phyloP scores from a whole-genome alignment of 1,284 basidiomycete genomes.

The Heliocybe sulcata region DNA sequence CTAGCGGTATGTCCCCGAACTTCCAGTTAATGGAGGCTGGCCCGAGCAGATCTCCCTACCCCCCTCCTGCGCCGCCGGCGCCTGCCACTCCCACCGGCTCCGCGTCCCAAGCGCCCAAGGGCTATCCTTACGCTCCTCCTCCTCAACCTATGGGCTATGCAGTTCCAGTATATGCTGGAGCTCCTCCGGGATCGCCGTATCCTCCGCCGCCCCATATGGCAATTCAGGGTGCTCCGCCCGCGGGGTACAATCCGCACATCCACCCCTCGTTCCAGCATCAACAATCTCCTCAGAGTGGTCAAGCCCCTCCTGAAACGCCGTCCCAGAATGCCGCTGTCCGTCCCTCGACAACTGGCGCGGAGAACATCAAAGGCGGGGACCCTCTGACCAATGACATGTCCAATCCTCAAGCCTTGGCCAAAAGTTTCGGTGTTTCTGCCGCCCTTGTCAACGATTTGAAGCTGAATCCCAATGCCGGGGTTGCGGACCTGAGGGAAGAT shows the following conservation, averaged over 20 bases:
- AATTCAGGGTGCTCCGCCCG: constrained; percentile 41
- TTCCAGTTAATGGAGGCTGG: constrained; percentile 30
- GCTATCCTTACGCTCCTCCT: constrained; percentile 19
- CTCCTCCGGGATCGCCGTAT: constrained; percentile 28
- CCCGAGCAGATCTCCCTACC: constrained; percentile 18
- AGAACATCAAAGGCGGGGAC: constrained; percentile 59
- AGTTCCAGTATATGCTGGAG: constrained; percentile 17
- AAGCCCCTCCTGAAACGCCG: constrained; percentile 22
- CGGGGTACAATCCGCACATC: constrained; percentile 41
- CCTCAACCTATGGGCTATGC: constrained; percentile 36
- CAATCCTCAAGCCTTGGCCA: constrained; percentile 63
- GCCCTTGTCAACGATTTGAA: constrained; percentile 60
- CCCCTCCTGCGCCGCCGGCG: constrained; percentile 16
- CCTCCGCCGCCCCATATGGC: constrained; percentile 34
- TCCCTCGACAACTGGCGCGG: constrained; percentile 23
- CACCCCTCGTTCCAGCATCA: constrained; percentile 48
- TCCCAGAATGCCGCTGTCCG: constrained; percentile 22
- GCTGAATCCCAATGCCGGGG: constrained; percentile 29
- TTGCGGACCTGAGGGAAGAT: constrained; percentile 52
- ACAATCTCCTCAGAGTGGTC: constrained; percentile 6
- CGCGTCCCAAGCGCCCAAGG: constrained; percentile 14
- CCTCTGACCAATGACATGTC: constrained; percentile 73
- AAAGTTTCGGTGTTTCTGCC: constrained; percentile 69
- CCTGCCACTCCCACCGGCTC: constrained; percentile 14
- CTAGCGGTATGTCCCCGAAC: constrained; percentile 21